Percentiles rank a stretch among this genome's conserved stretches.
Evolutionary conservation across 257 asterid genomes (phyloP).

Genomic region (Asclepias syriaca): DNA sequence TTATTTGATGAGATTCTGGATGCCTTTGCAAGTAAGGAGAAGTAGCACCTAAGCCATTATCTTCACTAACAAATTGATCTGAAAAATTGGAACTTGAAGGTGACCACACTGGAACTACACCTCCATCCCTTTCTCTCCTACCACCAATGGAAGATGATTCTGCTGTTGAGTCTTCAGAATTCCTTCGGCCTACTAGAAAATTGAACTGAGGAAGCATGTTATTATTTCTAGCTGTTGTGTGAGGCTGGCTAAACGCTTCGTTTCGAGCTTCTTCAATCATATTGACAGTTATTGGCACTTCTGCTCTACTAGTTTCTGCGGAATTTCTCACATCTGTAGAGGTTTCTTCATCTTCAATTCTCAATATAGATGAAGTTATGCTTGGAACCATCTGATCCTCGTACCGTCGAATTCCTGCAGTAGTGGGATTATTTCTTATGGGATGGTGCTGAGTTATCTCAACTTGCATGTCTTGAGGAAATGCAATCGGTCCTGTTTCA

Average conservation of each 20-base stretch:
- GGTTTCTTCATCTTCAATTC: conserved; percentile 60
- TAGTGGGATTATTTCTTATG: conserved; percentile 38
- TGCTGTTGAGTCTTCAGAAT: conserved; percentile 80
- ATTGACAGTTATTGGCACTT: conserved; percentile 67
- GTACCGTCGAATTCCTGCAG: conserved; percentile 36
- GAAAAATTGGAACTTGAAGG: conserved; percentile 63
- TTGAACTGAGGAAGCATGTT: conserved; percentile 21
- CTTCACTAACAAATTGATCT: conserved; percentile 54
- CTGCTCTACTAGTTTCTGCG: conserved; percentile 53
- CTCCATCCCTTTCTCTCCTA: conserved; percentile 63
- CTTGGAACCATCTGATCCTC: conserved; percentile 96
- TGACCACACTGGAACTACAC: conserved; percentile 89
- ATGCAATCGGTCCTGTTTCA: conserved; percentile 57
- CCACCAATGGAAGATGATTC: conserved; percentile 71
- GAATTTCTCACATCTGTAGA: conserved; percentile 42
- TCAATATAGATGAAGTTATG: conserved; percentile 60
- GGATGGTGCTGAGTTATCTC: conserved; percentile 61
- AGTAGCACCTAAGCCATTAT: conserved; percentile 39
- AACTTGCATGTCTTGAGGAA: conserved; percentile 68
- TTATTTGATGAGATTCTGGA: conserved; percentile 61
- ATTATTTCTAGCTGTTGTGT: conserved; percentile 17
- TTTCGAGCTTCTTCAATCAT: conserved; percentile 33
- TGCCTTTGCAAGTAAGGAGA: conserved; percentile 66
- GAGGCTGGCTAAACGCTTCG: conserved; percentile 23
- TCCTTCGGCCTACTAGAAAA: conserved; percentile 41